Conservation (phyloP, 2,329 filamentous ascomycete species). For the Alternaria solani region DNA sequence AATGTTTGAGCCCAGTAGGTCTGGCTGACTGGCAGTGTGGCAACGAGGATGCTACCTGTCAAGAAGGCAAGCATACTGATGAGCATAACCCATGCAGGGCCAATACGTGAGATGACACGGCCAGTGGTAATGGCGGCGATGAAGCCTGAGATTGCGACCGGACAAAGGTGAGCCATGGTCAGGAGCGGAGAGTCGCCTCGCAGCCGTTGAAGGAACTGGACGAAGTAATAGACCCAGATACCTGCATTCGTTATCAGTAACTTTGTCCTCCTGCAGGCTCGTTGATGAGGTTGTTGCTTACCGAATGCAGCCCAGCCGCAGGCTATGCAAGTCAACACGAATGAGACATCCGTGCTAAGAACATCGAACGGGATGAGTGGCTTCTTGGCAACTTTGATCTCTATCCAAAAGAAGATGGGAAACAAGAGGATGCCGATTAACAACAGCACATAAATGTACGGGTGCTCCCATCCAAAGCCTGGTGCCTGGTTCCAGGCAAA, state of each 20-base stretch:
- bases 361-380: conserved; percentile 67
- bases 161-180: conserved; percentile 35
- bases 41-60: conserved; percentile 51
- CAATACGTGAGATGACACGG: conserved; percentile 38
- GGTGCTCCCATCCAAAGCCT: conserved; percentile 64
- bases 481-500: conserved; percentile 73
- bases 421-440: conserved; percentile 66
- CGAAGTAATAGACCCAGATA: conserved; percentile 46
- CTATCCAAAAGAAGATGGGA: conserved; percentile 63
- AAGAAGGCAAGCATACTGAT: conserved; percentile 43
- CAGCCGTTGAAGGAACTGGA: conserved; percentile 38
- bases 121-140: conserved; percentile 45
- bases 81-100: conserved; percentile 43
- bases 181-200: conserved; percentile 38
- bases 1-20: conserved; percentile 55
- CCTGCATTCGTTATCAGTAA: conserved; percentile 13
- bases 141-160: conserved; percentile 40
- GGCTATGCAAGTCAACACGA: conserved; percentile 64
- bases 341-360: conserved; percentile 59
- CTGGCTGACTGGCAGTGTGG: conserved; percentile 52
- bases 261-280: too few relatives aligned
- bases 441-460: conserved; percentile 65
- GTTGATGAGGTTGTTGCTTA: conserved; percentile 14
- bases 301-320: conserved; percentile 52
- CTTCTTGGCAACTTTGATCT: conserved; percentile 55